A percentile compares a stretch with the other conserved stretches of the same genome.
These are phyloP conservation scores for Fusarium sp. DNA, from an alignment of 2,329 filamentous ascomycete species.

Conservation along the genomic window DNA sequence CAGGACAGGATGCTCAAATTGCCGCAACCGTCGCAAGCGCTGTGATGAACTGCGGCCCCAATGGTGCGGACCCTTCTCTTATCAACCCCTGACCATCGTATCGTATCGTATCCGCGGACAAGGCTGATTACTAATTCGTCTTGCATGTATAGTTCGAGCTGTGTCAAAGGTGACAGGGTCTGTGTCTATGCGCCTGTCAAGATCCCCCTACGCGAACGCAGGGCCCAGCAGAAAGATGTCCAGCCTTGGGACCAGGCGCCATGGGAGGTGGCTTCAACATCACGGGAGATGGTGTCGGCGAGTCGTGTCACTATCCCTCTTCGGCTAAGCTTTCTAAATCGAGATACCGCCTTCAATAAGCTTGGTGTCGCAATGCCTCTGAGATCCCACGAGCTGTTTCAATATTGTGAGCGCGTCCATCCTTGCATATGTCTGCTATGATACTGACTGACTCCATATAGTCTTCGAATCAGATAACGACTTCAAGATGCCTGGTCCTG, in stretches of 20 bases:
- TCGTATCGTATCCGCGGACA: too few species aligned
- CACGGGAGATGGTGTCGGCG: not conserved
- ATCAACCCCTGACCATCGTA: not conserved
- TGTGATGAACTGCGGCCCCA: slow-evolving; percentile 25
- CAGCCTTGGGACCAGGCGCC: slow-evolving; percentile 24
- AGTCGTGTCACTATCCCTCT: not conserved
- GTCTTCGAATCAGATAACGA: not conserved
- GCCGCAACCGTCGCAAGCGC: slow-evolving; percentile 20
- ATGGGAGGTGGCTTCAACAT: slow-evolving; percentile 3
- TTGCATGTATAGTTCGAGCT: not conserved
- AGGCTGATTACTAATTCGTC: not conserved
- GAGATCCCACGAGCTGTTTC: slow-evolving; percentile 23
- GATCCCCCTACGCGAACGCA: slow-evolving; percentile 12
- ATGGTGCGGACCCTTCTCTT: not conserved
- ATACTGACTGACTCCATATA: not conserved
- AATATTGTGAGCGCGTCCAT: slow-evolving; percentile 12
- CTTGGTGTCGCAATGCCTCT: slow-evolving; percentile 20
- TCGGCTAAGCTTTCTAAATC: not conserved
- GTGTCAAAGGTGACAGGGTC: slow-evolving; percentile 7
- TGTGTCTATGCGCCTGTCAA: slow-evolving; percentile 5
- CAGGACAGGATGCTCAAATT: slow-evolving; percentile 20
- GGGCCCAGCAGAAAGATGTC: slow-evolving; percentile 19
- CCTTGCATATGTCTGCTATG: accelerated
- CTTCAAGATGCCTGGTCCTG: not conserved
- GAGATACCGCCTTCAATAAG: slow-evolving; percentile 13